phyloP scores from a whole-genome alignment of 805 yeast genomes.

The Diddensiella caesifluorescens region DNA sequence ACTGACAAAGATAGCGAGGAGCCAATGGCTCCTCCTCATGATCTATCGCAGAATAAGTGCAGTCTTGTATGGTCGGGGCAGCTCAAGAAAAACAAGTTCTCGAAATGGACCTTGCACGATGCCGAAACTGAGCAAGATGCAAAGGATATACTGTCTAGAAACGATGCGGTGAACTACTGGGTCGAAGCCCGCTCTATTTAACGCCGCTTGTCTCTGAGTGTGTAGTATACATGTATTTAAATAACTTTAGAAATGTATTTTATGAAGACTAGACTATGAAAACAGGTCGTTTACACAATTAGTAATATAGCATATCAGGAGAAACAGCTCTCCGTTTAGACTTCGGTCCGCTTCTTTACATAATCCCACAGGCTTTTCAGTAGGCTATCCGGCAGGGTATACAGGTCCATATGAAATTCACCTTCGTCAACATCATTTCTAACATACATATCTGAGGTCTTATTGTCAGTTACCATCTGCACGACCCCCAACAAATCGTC shows the following conservation, averaged over 20 bases:
- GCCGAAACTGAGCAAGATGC: slow-evolving; percentile 50
- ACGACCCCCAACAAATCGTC: slow-evolving; percentile 93
- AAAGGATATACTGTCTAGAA: slow-evolving; percentile 42
- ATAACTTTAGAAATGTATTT: too few relatives aligned
- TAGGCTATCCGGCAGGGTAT: slow-evolving; percentile 84
- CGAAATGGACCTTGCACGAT: slow-evolving; percentile 62
- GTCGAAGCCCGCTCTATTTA: slow-evolving; percentile 30
- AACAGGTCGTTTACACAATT: too few relatives aligned
- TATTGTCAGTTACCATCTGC: slow-evolving; percentile 95
- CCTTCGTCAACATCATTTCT: slow-evolving; percentile 96
- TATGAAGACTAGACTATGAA: too few relatives aligned
- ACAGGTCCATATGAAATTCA: slow-evolving; percentile 93
- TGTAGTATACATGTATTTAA: not conserved
- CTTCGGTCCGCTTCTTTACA: slow-evolving; percentile 59
- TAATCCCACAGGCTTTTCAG: slow-evolving; percentile 93
- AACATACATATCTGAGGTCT: slow-evolving; percentile 90
- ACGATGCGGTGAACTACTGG: slow-evolving; percentile 59
- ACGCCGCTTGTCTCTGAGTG: not conserved
- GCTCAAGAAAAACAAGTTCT: slow-evolving; percentile 47
- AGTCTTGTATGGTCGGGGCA: slow-evolving; percentile 68
- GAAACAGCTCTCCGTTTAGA: too few relatives aligned
- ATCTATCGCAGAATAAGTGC: slow-evolving; percentile 43
- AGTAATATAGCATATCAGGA: too few relatives aligned
- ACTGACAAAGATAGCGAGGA: slow-evolving; percentile 18
- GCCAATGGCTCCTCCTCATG: slow-evolving; percentile 21